These are phyloP conservation scores for Alternaria sp. DNA, from an alignment of 2,329 filamentous ascomycete genomes.

Conservation along the genomic window DNA sequence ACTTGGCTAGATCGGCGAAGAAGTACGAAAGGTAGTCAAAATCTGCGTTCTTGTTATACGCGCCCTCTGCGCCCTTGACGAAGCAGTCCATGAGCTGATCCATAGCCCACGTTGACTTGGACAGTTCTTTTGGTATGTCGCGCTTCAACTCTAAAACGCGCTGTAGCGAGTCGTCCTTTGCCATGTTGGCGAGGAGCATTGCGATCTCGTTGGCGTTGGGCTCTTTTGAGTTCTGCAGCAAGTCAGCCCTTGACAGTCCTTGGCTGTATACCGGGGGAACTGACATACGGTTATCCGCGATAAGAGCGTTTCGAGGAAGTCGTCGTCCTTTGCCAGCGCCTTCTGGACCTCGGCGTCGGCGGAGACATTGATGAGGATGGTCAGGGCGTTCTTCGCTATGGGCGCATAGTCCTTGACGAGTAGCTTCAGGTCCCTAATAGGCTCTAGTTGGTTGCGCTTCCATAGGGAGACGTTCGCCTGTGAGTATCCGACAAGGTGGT, in stretches of 20 bases:
- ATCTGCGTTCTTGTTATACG: constrained; percentile 82
- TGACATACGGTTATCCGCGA: constrained; percentile 75
- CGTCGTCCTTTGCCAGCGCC: constrained; percentile 75
- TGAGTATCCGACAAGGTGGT: constrained; percentile 85
- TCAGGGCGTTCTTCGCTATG: constrained; percentile 92
- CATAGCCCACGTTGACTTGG: constrained; percentile 74
- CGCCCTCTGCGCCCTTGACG: constrained; percentile 84
- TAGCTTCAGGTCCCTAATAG: constrained; percentile 86
- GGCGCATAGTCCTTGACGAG: constrained; percentile 83
- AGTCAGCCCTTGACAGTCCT: constrained; percentile 10
- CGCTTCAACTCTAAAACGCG: constrained; percentile 73
- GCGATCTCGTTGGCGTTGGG: constrained; percentile 82
- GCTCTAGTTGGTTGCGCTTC: constrained; percentile 78
- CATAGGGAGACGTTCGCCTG: constrained; percentile 80
- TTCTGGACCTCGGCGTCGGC: constrained; percentile 78
- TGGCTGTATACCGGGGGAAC: constrained; percentile 41
- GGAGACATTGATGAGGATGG: constrained; percentile 85
- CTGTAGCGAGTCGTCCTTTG: constrained; percentile 78
- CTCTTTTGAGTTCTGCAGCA: constrained; percentile 71
- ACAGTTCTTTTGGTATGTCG: constrained; percentile 70
- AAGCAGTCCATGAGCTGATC: constrained; percentile 96
- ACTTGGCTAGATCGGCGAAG: constrained; percentile 88
- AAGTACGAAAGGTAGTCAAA: constrained; percentile 95
- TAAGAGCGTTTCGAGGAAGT: constrained; percentile 77
- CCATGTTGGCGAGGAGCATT: constrained; percentile 92